phyloP scores from a whole-genome alignment of 2,329 filamentous ascomycete genomes.

The Pezicula carpinea region DNA sequence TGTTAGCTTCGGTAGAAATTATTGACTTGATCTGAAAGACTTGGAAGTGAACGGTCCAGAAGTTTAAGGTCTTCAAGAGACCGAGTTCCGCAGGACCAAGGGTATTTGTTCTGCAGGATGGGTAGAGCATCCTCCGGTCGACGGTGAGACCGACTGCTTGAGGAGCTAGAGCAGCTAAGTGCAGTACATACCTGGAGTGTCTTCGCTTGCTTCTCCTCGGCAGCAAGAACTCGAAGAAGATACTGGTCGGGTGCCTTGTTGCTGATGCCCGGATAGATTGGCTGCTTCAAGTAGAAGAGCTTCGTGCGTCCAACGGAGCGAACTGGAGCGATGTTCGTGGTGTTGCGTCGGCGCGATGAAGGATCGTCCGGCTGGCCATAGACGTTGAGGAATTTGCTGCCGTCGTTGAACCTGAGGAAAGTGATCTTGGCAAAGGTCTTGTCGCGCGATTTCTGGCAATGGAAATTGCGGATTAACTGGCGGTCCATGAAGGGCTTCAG shows the following conservation, averaged over 20 bases:
- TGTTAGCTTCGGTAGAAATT: too few relatives aligned
- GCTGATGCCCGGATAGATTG: conserved; percentile 21
- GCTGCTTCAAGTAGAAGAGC: conserved; percentile 4
- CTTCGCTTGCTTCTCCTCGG: conserved; percentile 15
- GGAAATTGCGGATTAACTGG: conserved; percentile 36
- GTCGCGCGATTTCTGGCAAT: conserved; percentile 37
- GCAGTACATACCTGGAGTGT: too few relatives aligned
- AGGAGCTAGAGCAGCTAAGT: too few relatives aligned
- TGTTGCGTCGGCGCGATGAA: neutral
- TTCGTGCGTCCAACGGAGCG: neutral
- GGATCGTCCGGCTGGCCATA: conserved; percentile 19
- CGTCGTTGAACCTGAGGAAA: conserved; percentile 36
- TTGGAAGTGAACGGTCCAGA: too few relatives aligned
- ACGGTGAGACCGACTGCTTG: too few relatives aligned
- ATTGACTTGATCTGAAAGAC: too few relatives aligned
- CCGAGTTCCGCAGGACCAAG: too few relatives aligned
- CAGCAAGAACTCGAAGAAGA: conserved; percentile 15
- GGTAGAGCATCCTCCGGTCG: too few relatives aligned
- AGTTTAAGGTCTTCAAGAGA: too few relatives aligned
- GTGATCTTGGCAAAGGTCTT: conserved; percentile 41
- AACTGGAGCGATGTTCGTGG: conserved; percentile 7
- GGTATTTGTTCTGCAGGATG: too few relatives aligned
- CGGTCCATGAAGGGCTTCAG: conserved; percentile 33
- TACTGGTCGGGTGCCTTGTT: conserved; percentile 16
- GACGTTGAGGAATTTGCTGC: conserved; percentile 35